phyloP scores from a whole-genome alignment of 768 basidiomycete species.

The Gymnopilus dilepis region DNA sequence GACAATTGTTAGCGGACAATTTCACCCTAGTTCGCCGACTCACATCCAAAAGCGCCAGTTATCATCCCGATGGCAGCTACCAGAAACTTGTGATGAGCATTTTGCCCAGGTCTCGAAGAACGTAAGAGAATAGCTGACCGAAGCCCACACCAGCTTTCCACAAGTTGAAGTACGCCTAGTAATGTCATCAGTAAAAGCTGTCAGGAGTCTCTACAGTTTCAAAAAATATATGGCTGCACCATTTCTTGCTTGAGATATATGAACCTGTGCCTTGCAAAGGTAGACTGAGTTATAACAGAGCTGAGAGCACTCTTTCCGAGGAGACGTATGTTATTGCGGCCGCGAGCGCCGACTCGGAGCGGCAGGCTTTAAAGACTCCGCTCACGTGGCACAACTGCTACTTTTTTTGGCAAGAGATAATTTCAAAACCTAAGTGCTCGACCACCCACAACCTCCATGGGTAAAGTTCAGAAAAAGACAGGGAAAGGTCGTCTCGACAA shows the following conservation, averaged over 20 bases:
- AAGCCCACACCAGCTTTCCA: constrained; percentile 51
- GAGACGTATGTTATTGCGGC: not conserved
- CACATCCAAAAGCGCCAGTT: constrained; percentile 68
- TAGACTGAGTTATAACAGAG: not conserved
- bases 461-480: constrained; percentile 90
- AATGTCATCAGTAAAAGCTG: not conserved
- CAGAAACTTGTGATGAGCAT: not conserved
- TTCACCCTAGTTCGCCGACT: constrained; percentile 5
- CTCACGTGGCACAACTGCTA: constrained; percentile 20
- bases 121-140: constrained; percentile 29
- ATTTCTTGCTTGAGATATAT: not conserved
- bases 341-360: too few relatives aligned
- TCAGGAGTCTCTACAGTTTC: not conserved
- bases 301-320: too few relatives aligned
- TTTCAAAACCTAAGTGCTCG: constrained; percentile 4
- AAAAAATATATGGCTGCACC: not conserved
- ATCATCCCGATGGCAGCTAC: constrained; percentile 55
- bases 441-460: constrained; percentile 48
- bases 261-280: not conserved
- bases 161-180: constrained; percentile 29
- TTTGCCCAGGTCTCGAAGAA: not conserved
- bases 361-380: not conserved
- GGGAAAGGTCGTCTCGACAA: constrained; percentile 96
- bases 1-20: too few relatives aligned
- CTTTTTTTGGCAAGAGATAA: constrained; percentile 7